These are phyloP conservation scores for Capronia coronata DNA, from an alignment of 2,329 filamentous ascomycete genomes.

Conservation along the genomic window DNA sequence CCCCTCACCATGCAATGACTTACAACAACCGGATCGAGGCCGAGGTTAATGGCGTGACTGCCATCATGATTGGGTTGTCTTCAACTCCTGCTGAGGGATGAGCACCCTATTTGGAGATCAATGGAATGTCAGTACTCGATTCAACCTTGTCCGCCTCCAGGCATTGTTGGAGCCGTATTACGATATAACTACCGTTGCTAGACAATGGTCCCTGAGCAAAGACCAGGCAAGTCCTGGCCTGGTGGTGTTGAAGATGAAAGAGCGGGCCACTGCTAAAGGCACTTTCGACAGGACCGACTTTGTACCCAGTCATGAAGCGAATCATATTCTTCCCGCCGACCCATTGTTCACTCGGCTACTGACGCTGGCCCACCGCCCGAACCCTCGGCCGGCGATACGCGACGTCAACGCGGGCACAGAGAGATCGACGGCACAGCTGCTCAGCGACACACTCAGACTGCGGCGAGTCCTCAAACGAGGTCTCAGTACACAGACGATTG, in stretches of 20 bases:
- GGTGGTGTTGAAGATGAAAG: no score
- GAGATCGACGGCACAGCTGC: constrained; percentile 32
- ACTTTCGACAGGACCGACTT: constrained; percentile 27
- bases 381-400: constrained; percentile 30
- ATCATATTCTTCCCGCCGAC: constrained; percentile 32
- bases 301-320: constrained; percentile 31
- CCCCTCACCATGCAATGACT: neutral
- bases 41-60: neutral
- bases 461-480: constrained; percentile 26
- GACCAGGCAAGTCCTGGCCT: no score
- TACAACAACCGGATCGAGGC: neutral
- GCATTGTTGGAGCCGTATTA: no score
- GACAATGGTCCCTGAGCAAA: no score
- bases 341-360: constrained; percentile 33
- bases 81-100: neutral
- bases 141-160: no score
- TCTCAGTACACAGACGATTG: constrained; percentile 19
- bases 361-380: constrained; percentile 30
- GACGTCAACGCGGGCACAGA: constrained; percentile 33
- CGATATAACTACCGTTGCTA: no score
- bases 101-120: neutral
- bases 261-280: neutral
- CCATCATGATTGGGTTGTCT: constrained; percentile 12
- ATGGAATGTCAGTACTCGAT: neutral
- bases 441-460: constrained; percentile 33